Percentiles rank a stretch among this genome's conserved stretches.
Conservation (phyloP, 352 stramenopile species). For the Halophytophthora batemanensis region DNA sequence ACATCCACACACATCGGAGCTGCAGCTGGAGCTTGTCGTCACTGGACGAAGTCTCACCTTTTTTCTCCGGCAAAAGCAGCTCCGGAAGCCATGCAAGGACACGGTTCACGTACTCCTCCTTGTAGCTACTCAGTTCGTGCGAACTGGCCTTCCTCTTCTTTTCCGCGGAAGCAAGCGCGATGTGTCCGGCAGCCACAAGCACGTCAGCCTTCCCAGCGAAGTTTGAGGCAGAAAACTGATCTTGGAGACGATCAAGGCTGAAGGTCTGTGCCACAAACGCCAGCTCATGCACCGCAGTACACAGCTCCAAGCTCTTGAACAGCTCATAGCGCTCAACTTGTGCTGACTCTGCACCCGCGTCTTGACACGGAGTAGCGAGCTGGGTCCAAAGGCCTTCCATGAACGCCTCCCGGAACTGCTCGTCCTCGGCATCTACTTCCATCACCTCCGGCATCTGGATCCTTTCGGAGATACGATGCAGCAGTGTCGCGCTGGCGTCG, state of each 20-base stretch:
- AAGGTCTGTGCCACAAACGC: slow-evolving; percentile 15
- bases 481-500: slow-evolving; percentile 30
- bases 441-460: slow-evolving; percentile 33
- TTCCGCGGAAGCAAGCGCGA: slow-evolving; percentile 8
- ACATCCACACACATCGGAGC: slow-evolving; percentile 12
- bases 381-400: slow-evolving; percentile 7
- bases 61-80: slow-evolving; percentile 11
- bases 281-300: slow-evolving; percentile 12
- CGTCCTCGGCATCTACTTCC: slow-evolving; percentile 7
- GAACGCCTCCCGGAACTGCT: slow-evolving; percentile 3
- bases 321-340: slow-evolving; percentile 15
- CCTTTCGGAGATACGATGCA: slow-evolving; percentile 30
- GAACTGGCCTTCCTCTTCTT: slow-evolving; percentile 5
- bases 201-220: slow-evolving; percentile 8
- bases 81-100: slow-evolving; percentile 20
- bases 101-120: slow-evolving; percentile 15
- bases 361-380: slow-evolving; percentile 1
- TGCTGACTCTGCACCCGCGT: not conserved
- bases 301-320: slow-evolving; percentile 27
- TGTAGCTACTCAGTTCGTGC: not conserved
- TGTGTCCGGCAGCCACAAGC: slow-evolving; percentile 11
- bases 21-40: slow-evolving; percentile 15
- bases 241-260: slow-evolving; percentile 17
- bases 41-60: slow-evolving; percentile 1
- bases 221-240: slow-evolving; percentile 10